Conservation (phyloP, 176 grass and related monocot genomes). For the Dendrocalamus sinicus region DNA sequence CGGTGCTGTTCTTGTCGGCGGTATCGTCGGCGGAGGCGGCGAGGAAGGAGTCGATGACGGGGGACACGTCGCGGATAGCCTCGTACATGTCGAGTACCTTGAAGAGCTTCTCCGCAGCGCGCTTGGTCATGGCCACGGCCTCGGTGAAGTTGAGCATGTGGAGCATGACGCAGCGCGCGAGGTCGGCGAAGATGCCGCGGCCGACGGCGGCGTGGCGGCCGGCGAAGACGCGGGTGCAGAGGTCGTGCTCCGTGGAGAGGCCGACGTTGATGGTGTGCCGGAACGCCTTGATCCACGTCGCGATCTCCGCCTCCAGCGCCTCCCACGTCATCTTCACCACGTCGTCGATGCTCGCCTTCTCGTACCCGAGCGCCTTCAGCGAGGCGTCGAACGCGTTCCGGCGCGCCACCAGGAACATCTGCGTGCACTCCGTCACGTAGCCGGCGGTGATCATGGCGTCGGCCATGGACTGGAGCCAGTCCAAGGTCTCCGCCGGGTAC, state of each 20-base stretch:
- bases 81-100: slow-evolving; percentile 95
- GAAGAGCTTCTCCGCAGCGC: slow-evolving; percentile 79
- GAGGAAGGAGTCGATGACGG: slow-evolving; percentile 63
- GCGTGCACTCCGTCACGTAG: slow-evolving; percentile 78
- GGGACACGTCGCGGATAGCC: slow-evolving; percentile 61
- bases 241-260: slow-evolving; percentile 68
- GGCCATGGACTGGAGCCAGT: slow-evolving; percentile 59
- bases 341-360: slow-evolving; percentile 52
- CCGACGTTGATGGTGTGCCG: slow-evolving; percentile 58
- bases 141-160: slow-evolving; percentile 83
- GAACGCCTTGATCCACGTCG: slow-evolving; percentile 72
- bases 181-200: slow-evolving; percentile 53
- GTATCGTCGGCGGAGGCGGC: neutral
- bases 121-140: slow-evolving; percentile 68
- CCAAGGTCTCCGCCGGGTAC: slow-evolving; percentile 56
- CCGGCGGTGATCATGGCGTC: slow-evolving; percentile 64
- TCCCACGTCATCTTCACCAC: slow-evolving; percentile 83
- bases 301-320: slow-evolving; percentile 69
- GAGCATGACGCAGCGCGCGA: slow-evolving; percentile 59
- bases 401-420: slow-evolving; percentile 71
- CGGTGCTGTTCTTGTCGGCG: neutral
- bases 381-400: slow-evolving; percentile 57
- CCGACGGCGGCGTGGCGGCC: slow-evolving; percentile 40
- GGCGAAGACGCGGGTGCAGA: slow-evolving; percentile 62
- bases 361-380: slow-evolving; percentile 39